Evolutionary conservation across 768 basidiomycete species (phyloP).

Genomic region (Inosperma sp.): DNA sequence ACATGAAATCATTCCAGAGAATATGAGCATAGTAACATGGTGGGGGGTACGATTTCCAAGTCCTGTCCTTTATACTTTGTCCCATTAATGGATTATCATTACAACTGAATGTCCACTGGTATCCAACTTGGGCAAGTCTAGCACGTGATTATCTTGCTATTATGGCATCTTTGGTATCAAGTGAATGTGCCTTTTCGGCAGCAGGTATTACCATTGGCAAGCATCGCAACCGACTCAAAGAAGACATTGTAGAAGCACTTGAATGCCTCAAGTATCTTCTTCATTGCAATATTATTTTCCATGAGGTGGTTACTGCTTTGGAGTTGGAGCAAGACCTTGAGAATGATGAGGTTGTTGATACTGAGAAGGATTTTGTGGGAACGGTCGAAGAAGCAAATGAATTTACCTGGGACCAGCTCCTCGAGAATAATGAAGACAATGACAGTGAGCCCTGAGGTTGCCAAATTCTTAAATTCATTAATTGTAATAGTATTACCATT

Average conservation of each 20-base stretch:
- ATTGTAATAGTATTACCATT: neutral
- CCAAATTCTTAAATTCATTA: too few species aligned
- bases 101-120: constrained; percentile 2
- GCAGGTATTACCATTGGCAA: constrained; percentile 32
- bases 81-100: neutral
- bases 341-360: neutral
- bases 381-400: neutral
- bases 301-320: neutral
- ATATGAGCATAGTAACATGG: neutral
- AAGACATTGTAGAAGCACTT: constrained; percentile 1
- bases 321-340: neutral
- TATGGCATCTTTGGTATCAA: constrained; percentile 27
- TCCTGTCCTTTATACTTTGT: neutral
- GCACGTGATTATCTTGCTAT: neutral
- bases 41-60: constrained; percentile 2
- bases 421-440: too few species aligned
- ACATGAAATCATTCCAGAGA: neutral
- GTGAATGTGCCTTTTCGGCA: constrained; percentile 34
- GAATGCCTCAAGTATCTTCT: neutral
- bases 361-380: neutral
- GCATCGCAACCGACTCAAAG: neutral
- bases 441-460: too few species aligned
- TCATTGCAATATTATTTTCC: neutral
- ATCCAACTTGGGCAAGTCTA: neutral
- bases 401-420: neutral